These are phyloP conservation scores for Aristolochia contorta DNA, from an alignment of 164 flowering plant genomes.

Conservation along the genomic window DNA sequence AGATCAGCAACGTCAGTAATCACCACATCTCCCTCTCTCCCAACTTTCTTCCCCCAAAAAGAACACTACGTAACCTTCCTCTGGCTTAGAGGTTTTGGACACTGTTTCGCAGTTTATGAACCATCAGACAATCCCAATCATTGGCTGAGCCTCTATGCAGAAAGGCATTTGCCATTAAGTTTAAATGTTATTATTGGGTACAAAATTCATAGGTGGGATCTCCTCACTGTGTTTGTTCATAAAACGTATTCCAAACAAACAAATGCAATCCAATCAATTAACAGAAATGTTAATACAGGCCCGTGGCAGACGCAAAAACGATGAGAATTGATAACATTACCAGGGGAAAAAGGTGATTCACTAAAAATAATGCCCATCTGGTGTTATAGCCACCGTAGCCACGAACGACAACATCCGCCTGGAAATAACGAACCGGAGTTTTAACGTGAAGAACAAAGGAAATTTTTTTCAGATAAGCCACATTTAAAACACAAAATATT, in stretches of 20 bases:
- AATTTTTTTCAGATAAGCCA: neutral
- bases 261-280: neutral
- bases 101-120: too few relatives aligned
- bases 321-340: conserved; percentile 23
- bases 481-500: neutral
- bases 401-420: conserved; percentile 75
- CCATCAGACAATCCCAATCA: too few relatives aligned
- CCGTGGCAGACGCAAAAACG: neutral
- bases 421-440: conserved; percentile 6
- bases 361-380: conserved; percentile 81
- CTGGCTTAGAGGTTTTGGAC: too few relatives aligned
- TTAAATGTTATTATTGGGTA: too few relatives aligned
- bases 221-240: too few relatives aligned
- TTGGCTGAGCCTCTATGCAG: too few relatives aligned
- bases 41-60: too few relatives aligned
- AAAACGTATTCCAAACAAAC: neutral
- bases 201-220: too few relatives aligned
- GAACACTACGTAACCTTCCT: too few relatives aligned
- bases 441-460: neutral
- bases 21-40: too few relatives aligned
- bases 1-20: too few relatives aligned
- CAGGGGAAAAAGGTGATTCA: conserved; percentile 63
- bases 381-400: conserved; percentile 95
- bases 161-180: too few relatives aligned
- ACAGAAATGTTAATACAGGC: neutral